These are phyloP conservation scores for Cryptosporidium sp. DNA, from an alignment of 169 alveolate species.

Conservation along the genomic window DNA sequence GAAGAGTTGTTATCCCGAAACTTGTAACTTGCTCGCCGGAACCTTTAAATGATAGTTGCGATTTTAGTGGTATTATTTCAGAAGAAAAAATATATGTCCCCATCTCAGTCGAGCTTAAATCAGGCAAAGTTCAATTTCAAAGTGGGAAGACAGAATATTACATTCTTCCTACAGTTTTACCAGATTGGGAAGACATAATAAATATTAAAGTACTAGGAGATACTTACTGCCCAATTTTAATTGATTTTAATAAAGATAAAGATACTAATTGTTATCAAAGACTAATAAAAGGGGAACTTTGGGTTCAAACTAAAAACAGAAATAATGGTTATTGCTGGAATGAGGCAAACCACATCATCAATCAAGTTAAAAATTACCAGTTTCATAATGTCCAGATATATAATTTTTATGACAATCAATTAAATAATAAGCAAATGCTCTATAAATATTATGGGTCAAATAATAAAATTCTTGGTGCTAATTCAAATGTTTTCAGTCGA, in stretches of 20 bases:
- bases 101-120: slow-evolving; percentile 15
- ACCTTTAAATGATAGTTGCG: neutral
- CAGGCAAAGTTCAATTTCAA: neutral
- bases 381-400: neutral
- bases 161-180: slow-evolving; percentile 47
- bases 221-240: slow-evolving; percentile 20
- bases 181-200: slow-evolving; percentile 41
- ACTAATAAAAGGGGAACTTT: slow-evolving; percentile 25
- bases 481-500: neutral
- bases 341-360: slow-evolving; percentile 63
- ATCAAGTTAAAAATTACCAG: neutral
- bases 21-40: neutral
- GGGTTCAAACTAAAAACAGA: slow-evolving; percentile 38
- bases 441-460: neutral
- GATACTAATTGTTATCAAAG: neutral
- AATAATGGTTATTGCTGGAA: slow-evolving; percentile 26
- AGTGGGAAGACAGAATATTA: slow-evolving; percentile 5
- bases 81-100: slow-evolving; percentile 43
- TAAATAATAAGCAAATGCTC: neutral
- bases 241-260: slow-evolving; percentile 26
- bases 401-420: slow-evolving; percentile 8
- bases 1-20: slow-evolving; percentile 43
- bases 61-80: slow-evolving; percentile 2
- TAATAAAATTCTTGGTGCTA: neutral
- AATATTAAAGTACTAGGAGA: slow-evolving; percentile 30